These are phyloP conservation scores for Colletotrichum lentis DNA, from an alignment of 2,329 filamentous ascomycete species.

Conservation along the genomic window DNA sequence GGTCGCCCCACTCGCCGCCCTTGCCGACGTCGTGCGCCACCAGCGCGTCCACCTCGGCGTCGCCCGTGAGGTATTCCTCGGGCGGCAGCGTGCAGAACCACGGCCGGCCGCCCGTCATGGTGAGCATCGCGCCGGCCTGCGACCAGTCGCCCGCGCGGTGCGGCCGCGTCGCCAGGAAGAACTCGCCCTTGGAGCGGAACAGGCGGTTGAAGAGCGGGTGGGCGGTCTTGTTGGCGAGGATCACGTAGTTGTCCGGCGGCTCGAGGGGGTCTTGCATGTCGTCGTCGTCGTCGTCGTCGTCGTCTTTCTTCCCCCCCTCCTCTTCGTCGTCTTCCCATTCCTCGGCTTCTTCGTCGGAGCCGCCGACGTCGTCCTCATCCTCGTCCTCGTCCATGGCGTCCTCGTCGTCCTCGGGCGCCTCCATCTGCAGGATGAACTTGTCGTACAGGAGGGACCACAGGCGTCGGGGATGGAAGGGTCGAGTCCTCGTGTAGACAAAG, in stretches of 20 bases:
- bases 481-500: slow-evolving; percentile 71
- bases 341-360: slow-evolving; percentile 37
- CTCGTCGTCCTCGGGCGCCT: slow-evolving; percentile 49
- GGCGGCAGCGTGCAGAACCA: slow-evolving; percentile 69
- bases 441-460: slow-evolving; percentile 57
- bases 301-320: slow-evolving; percentile 45
- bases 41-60: slow-evolving; percentile 57
- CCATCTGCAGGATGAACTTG: slow-evolving; percentile 61
- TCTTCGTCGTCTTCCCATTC: slow-evolving; percentile 42
- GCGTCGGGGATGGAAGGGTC: slow-evolving; percentile 61
- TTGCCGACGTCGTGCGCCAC: slow-evolving; percentile 60
- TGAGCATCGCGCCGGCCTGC: slow-evolving; percentile 71
- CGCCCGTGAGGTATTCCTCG: slow-evolving; percentile 58
- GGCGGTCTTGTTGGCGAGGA: slow-evolving; percentile 64
- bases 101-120: slow-evolving; percentile 61
- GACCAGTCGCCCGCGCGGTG: slow-evolving; percentile 67
- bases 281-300: slow-evolving; percentile 41
- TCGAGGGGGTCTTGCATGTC: slow-evolving; percentile 44
- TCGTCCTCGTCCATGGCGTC: slow-evolving; percentile 41
- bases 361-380: slow-evolving; percentile 45
- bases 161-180: slow-evolving; percentile 67
- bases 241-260: slow-evolving; percentile 51
- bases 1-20: slow-evolving; percentile 72
- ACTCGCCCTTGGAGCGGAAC: slow-evolving; percentile 70
- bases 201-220: slow-evolving; percentile 62